phyloP scores from a whole-genome alignment of 1,139 yeast species.

The Candida freyschussii region DNA sequence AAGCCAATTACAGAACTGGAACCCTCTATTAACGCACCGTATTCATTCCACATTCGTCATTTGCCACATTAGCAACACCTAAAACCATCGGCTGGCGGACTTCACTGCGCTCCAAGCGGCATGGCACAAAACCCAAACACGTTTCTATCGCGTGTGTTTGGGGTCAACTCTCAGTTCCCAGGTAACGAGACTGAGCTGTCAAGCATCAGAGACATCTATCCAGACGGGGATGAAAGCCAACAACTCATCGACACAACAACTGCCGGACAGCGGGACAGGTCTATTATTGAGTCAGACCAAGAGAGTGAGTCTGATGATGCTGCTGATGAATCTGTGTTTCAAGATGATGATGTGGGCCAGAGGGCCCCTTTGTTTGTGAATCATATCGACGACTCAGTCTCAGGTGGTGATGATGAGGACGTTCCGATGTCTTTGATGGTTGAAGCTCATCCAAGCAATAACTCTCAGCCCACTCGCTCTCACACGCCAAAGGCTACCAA shows the following conservation, averaged over 20 bases:
- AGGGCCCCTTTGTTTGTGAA: slow-evolving; percentile 3
- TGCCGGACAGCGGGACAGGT: slow-evolving; percentile 12
- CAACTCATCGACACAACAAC: slow-evolving; percentile 1
- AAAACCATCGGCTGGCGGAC: too few relatives aligned
- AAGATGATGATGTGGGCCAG: slow-evolving; percentile 12
- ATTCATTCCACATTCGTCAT: too few relatives aligned
- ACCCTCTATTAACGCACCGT: too few relatives aligned
- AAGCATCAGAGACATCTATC: slow-evolving; percentile 9
- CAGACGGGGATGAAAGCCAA: slow-evolving; percentile 12
- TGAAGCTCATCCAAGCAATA: slow-evolving; percentile 12
- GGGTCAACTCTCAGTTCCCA: slow-evolving; percentile 29
- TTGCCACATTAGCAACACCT: too few relatives aligned
- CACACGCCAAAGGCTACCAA: slow-evolving; percentile 3
- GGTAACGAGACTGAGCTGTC: slow-evolving; percentile 19
- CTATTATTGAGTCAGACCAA: slow-evolving; percentile 24
- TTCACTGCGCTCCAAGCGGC: too few relatives aligned
- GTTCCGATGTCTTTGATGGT: slow-evolving; percentile 29
- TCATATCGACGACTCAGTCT: too few relatives aligned
- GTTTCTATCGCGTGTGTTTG: slow-evolving; percentile 37
- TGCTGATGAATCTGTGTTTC: slow-evolving; percentile 13
- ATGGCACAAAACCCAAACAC: slow-evolving; percentile 28
- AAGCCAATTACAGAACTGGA: too few relatives aligned
- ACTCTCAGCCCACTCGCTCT: not conserved
- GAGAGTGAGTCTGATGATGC: slow-evolving; percentile 12
- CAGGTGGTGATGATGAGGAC: slow-evolving; percentile 21